A percentile compares a stretch with the other conserved stretches of the same genome.
Evolutionary conservation across 306 rosid species (phyloP).

Genomic region (Begonia masoniana): DNA sequence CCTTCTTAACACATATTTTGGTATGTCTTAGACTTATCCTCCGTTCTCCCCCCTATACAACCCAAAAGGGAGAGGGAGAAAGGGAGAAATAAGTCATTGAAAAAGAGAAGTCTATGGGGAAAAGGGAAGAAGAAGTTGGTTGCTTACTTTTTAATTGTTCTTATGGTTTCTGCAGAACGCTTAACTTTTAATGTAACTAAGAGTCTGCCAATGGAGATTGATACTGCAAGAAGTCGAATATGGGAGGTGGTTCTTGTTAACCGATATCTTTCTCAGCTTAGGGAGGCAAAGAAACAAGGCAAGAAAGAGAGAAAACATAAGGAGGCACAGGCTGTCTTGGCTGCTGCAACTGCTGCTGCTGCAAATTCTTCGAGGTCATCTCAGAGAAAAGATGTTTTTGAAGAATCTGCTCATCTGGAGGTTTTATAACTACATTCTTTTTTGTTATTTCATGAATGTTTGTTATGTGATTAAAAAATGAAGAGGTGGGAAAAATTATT

Average conservation of each 20-base stretch:
- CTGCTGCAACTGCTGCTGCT: conserved; percentile 98
- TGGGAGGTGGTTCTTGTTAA: conserved; percentile 87
- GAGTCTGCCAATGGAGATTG: conserved; percentile 73
- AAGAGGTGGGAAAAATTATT: no score
- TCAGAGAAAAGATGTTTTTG: conserved; percentile 70
- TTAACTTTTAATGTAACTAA: conserved; percentile 41
- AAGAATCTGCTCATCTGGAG: conserved; percentile 63
- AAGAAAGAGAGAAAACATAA: conserved; percentile 86
- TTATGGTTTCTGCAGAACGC: conserved; percentile 43
- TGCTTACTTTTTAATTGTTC: conserved; percentile 6
- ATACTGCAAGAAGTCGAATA: conserved; percentile 39
- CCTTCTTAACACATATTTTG: conserved; percentile 9
- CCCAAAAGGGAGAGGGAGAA: no score
- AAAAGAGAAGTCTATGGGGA: background rate
- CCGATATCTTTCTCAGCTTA: conserved; percentile 62
- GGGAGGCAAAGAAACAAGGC: conserved; percentile 95
- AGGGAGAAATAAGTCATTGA: background rate
- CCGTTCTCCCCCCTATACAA: background rate
- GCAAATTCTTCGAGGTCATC: conserved; percentile 89
- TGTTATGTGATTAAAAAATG: no score
- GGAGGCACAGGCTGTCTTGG: conserved; percentile 97
- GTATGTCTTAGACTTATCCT: background rate
- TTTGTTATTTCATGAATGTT: no score
- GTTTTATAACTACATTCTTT: conserved; percentile 23
- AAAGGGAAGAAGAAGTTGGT: background rate